Conservation (phyloP, 73 alveolate genomes). For the Paraurostyla sp. region DNA sequence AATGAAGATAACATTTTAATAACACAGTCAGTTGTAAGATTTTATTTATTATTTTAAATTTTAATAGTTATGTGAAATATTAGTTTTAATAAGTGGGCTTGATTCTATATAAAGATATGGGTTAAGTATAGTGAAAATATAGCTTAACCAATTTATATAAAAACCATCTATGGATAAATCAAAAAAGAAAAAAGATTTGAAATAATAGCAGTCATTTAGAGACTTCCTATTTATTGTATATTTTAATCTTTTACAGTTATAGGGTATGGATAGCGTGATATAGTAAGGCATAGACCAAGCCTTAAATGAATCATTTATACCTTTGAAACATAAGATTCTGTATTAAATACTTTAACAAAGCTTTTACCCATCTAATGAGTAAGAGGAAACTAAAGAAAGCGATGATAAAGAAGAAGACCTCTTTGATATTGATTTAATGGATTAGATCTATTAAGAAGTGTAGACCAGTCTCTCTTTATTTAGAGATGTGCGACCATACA, state of each 20-base stretch:
- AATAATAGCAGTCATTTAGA: neutral
- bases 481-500: constrained; percentile 26
- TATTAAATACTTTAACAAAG: neutral
- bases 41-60: neutral
- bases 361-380: neutral
- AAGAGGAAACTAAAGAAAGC: neutral
- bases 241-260: neutral
- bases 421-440: constrained; percentile 10
- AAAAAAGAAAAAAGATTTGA: neutral
- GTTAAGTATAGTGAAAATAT: neutral
- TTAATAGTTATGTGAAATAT: constrained; percentile 15
- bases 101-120: constrained; percentile 14
- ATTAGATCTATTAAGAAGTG: neutral
- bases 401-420: neutral
- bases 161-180: neutral
- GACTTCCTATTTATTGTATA: neutral
- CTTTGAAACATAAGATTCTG: neutral
- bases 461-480: neutral
- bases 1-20: neutral
- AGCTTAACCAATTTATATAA: neutral
- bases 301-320: neutral
- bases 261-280: constrained; percentile 1
- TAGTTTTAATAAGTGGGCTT: constrained; percentile 24
- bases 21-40: constrained; percentile 1
- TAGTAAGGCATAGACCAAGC: neutral